Percentiles rank a stretch among this genome's conserved stretches.
Conservation (phyloP, 177 flowering plant genomes). For the Vitis hybrid region DNA sequence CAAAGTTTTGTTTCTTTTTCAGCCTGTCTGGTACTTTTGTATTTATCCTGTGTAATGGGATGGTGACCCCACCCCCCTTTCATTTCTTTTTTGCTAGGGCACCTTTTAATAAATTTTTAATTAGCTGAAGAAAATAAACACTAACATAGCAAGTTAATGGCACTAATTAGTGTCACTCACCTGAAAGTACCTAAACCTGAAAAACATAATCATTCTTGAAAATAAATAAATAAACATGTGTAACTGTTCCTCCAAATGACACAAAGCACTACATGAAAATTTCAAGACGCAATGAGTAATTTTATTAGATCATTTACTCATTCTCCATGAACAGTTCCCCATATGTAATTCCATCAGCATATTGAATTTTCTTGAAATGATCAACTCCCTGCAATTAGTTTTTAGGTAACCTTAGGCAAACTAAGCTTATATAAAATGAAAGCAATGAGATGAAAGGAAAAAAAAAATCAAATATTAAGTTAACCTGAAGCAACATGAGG, state of each 20-base stretch:
- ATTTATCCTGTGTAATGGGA: too few species aligned
- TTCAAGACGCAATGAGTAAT: slow-evolving; percentile 5
- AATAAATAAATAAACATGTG: not conserved
- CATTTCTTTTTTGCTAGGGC: too few species aligned
- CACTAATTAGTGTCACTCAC: too few species aligned
- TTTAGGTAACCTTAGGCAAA: slow-evolving; percentile 10
- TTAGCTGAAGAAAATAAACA: too few species aligned
- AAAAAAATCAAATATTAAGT: not conserved
- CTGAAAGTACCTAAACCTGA: too few species aligned
- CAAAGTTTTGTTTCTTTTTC: too few species aligned
- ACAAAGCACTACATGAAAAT: not conserved
- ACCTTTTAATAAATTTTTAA: too few species aligned
- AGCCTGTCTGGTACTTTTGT: too few species aligned
- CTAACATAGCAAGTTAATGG: too few species aligned
- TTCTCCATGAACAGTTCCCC: slow-evolving; percentile 98
- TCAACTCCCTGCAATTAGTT: slow-evolving; percentile 76
- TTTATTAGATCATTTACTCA: slow-evolving; percentile 52
- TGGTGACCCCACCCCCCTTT: too few species aligned
- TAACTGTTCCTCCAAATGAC: not conserved
- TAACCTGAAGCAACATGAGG: slow-evolving; percentile 95
- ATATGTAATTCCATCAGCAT: slow-evolving; percentile 93
- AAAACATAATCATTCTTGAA: too few species aligned
- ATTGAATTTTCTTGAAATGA: slow-evolving; percentile 91
- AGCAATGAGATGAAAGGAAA: slow-evolving; percentile 1
- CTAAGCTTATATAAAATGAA: slow-evolving; percentile 2